Evolutionary conservation across 352 stramenopile genomes (phyloP).

Genomic region (Halophytophthora batemanensis): DNA sequence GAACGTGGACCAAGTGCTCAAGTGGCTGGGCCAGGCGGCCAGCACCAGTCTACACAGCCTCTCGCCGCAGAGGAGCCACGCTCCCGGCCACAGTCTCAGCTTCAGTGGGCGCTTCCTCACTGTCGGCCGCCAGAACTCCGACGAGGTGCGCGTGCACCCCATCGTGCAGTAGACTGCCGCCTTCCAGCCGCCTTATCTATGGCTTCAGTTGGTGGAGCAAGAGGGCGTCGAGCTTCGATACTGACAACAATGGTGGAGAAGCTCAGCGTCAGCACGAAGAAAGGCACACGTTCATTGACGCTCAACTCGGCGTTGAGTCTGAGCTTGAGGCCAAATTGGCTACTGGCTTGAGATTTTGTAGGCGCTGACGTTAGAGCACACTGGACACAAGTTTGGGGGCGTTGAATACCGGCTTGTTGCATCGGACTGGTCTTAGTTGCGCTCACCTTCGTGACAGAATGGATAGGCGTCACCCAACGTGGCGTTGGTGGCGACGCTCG

Average conservation of each 20-base stretch:
- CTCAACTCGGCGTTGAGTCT: too few relatives aligned
- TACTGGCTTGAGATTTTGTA: neutral
- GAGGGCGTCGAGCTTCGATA: too few relatives aligned
- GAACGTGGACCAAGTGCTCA: slow-evolving; percentile 52
- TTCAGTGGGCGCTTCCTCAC: slow-evolving; percentile 19
- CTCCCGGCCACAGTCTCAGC: slow-evolving; percentile 11
- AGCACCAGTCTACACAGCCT: slow-evolving; percentile 16
- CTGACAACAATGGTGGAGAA: too few relatives aligned
- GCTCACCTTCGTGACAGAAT: slow-evolving; percentile 58
- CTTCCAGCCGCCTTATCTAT: too few relatives aligned
- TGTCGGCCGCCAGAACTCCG: slow-evolving; percentile 14
- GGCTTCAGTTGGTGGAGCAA: too few relatives aligned
- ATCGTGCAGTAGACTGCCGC: slow-evolving; percentile 28
- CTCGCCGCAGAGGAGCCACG: too few relatives aligned
- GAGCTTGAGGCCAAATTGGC: neutral
- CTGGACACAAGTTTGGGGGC: neutral
- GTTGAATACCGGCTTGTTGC: slow-evolving; percentile 2
- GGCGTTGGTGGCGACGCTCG: slow-evolving; percentile 14
- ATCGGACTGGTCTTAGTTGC: slow-evolving; percentile 33
- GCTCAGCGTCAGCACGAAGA: too few relatives aligned
- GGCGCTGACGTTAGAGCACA: neutral
- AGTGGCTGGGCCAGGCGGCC: slow-evolving; percentile 45
- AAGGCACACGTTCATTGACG: too few relatives aligned
- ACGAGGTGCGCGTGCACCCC: slow-evolving; percentile 29
- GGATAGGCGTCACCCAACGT: slow-evolving; percentile 41